phyloP scores from a whole-genome alignment of 441 rosid species.

The Oxalis stricta region DNA sequence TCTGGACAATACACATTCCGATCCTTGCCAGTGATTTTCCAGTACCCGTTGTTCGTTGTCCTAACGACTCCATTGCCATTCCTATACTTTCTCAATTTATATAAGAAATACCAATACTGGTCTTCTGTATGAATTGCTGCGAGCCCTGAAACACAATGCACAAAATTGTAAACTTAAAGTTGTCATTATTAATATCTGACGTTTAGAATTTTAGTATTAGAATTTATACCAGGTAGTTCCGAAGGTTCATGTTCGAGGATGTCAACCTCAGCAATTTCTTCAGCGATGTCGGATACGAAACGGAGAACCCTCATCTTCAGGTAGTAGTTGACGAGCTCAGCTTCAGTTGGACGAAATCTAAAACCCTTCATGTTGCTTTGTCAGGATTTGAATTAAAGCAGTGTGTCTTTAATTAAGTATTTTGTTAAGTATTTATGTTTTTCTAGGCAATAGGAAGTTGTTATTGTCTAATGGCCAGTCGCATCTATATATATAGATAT shows the following conservation, averaged over 20 bases:
- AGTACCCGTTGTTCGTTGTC: constrained; percentile 14
- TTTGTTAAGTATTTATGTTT: too few relatives aligned
- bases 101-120: constrained; percentile 15
- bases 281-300: constrained; percentile 4
- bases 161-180: too few relatives aligned
- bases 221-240: constrained; percentile 13
- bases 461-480: too few relatives aligned
- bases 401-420: too few relatives aligned
- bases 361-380: too few relatives aligned
- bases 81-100: neutral
- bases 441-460: too few relatives aligned
- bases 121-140: constrained; percentile 1
- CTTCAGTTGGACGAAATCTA: constrained; percentile 25
- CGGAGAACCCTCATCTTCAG: constrained; percentile 13
- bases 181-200: neutral
- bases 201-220: neutral
- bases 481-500: too few relatives aligned
- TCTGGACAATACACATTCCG: neutral
- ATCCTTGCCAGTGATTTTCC: constrained; percentile 18
- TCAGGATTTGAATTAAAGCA: too few relatives aligned
- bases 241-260: constrained; percentile 15
- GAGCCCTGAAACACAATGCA: constrained; percentile 4
- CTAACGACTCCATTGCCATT: constrained; percentile 6
- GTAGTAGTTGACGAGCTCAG: constrained; percentile 14
- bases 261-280: constrained; percentile 9